phyloP scores from a whole-genome alignment of 2,329 filamentous ascomycete genomes.

The Fusarium cicatricum region DNA sequence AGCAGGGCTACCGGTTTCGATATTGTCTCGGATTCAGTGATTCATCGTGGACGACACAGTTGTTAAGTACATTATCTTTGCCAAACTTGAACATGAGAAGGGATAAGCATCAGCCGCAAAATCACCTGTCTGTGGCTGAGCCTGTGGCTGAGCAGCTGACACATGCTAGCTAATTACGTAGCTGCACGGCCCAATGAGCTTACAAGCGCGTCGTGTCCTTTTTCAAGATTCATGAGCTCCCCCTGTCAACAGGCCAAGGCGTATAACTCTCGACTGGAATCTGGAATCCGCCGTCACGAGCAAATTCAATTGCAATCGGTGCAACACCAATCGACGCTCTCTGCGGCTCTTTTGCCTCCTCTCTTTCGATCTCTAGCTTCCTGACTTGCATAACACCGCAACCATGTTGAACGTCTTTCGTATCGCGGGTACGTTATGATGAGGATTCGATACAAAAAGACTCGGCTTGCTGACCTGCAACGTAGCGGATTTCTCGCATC shows the following conservation, averaged over 20 bases:
- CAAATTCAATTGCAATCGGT: slow-evolving; percentile 27
- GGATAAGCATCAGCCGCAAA: no score
- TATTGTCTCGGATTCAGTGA: no score
- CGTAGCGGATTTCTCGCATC: slow-evolving; percentile 91
- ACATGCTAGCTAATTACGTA: slow-evolving; percentile 29
- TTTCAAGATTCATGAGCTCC: slow-evolving; percentile 41
- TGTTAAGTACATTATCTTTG: no score
- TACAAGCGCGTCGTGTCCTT: slow-evolving; percentile 46
- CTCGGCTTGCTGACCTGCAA: slow-evolving; percentile 32
- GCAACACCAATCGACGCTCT: slow-evolving; percentile 17
- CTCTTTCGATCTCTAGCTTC: slow-evolving; percentile 20
- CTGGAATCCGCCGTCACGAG: slow-evolving; percentile 16
- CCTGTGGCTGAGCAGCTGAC: neutral
- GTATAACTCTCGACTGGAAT: slow-evolving; percentile 19
- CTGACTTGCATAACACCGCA: slow-evolving; percentile 23
- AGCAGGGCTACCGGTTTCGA: no score
- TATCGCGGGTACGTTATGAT: slow-evolving; percentile 57
- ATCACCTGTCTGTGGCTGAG: no score
- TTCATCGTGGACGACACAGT: no score
- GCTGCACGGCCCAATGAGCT: slow-evolving; percentile 41
- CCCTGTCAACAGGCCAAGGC: slow-evolving; percentile 29
- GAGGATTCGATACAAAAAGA: neutral
- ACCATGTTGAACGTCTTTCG: slow-evolving; percentile 68
- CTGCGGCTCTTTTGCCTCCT: slow-evolving; percentile 25
- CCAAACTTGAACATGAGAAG: no score